Evolutionary conservation across 2,329 filamentous ascomycete genomes (phyloP), one percentile per base, ranked within the genome.

Genomic region (Diaporthe eres): DNA sequence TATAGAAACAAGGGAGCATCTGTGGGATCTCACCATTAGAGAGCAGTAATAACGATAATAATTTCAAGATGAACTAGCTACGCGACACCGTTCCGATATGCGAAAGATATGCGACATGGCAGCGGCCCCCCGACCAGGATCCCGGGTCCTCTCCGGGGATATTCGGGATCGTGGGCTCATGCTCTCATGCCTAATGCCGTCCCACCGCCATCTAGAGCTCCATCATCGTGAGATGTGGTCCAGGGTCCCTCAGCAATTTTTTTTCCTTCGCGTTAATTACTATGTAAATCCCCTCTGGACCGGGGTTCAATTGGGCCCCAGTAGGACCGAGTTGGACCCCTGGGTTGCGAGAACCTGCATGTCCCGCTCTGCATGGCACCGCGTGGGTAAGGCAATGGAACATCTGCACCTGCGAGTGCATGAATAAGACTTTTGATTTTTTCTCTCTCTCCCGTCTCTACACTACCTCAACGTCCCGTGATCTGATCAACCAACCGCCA

Each of bases 161-260:
- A 70, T 70, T 70, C 65, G 65, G 65, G 65, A 70, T 53, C 65
- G 65, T 70, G 65, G 65, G 47, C 49, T 70, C 65, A 70, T 70
- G 34, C 49, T 15, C 34, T 34, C 61, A 47, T 44, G 39, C 39
- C 25, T 9, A 25, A 39, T 28, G 47, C 31, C 34, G 34, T 70
- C 65, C 65, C 65, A 70, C 65, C 65, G 65, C 65, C 65, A 42
- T 25, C n/a, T 12, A 42, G 31, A 55, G 65, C 42, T 37, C 47
- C 65, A 55, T 42, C 7, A 70, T 70, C 31, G 65, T 55, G 65
- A 70, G 65, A 70, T 70, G n/a, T 17, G 49, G 65, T 70, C 65
- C 65, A 70, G 65, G 65, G 65, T 70, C 34, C 31, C 44, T 22
- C 2, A 8, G 15, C 6, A 42, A 13, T 42, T 55, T 70, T 55